Evolutionary conservation across 257 asterid genomes (phyloP).

Genomic region (Fraxinus pennsylvanica): DNA sequence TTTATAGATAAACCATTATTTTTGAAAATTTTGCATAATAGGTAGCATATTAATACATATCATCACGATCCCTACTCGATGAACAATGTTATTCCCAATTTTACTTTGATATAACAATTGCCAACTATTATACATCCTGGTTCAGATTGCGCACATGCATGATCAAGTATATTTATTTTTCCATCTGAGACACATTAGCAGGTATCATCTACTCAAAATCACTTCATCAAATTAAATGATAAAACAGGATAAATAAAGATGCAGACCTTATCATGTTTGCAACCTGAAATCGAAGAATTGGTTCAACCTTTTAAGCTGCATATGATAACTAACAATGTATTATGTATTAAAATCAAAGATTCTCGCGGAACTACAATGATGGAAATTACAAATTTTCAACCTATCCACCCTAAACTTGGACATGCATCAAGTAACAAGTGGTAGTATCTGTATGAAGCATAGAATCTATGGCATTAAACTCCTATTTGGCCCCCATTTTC

Average conservation of each 20-base stretch:
- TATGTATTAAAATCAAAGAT: background rate
- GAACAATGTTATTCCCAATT: background rate
- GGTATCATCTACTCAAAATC: background rate
- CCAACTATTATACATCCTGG: background rate
- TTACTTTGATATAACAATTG: background rate
- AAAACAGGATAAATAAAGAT: constrained; percentile 2
- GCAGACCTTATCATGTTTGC: constrained; percentile 74
- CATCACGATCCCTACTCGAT: background rate
- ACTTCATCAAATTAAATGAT: background rate
- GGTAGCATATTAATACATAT: background rate
- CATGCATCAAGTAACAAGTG: background rate
- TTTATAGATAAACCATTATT: no score
- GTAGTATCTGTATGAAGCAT: background rate
- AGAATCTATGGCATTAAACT: background rate
- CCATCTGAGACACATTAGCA: background rate
- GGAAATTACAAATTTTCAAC: background rate
- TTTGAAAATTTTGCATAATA: no score
- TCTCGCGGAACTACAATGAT: background rate
- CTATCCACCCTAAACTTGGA: background rate
- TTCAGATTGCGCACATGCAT: background rate
- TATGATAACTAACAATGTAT: background rate
- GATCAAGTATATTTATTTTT: background rate
- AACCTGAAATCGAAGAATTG: constrained; percentile 44
- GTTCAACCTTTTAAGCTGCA: background rate
- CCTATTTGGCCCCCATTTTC: no score